Conservation (phyloP, 306 rosid genomes). For the Benincasa hispida region DNA sequence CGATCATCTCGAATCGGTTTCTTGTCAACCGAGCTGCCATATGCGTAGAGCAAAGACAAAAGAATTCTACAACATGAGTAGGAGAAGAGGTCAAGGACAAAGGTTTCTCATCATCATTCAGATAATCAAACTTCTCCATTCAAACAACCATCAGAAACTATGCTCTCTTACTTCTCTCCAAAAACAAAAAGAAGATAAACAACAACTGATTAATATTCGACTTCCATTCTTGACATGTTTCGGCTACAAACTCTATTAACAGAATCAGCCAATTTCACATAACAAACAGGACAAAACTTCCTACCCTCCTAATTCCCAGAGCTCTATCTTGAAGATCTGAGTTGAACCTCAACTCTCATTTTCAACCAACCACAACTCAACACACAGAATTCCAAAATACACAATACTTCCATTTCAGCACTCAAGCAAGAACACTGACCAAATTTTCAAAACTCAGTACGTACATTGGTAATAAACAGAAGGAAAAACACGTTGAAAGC, state of each 20-base stretch:
- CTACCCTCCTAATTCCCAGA: background rate
- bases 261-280: background rate
- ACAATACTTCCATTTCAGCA: too few species aligned
- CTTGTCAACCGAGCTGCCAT: constrained; percentile 59
- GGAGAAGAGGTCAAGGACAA: constrained; percentile 6
- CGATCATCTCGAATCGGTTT: constrained; percentile 26
- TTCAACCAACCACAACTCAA: background rate
- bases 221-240: background rate
- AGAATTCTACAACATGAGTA: constrained; percentile 6
- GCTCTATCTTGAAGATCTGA: background rate
- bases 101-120: constrained; percentile 1
- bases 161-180: background rate
- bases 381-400: background rate
- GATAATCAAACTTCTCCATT: background rate
- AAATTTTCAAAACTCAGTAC: background rate
- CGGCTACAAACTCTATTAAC: background rate
- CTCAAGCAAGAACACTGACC: constrained; percentile 9
- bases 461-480: background rate
- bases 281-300: background rate
- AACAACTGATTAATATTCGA: background rate
- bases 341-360: background rate
- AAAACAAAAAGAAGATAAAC: background rate
- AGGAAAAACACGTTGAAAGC: background rate
- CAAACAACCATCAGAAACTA: background rate
- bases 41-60: constrained; percentile 15